phyloP scores from a whole-genome alignment of 2,329 filamentous ascomycete species.

The Leptographium radiaticola region DNA sequence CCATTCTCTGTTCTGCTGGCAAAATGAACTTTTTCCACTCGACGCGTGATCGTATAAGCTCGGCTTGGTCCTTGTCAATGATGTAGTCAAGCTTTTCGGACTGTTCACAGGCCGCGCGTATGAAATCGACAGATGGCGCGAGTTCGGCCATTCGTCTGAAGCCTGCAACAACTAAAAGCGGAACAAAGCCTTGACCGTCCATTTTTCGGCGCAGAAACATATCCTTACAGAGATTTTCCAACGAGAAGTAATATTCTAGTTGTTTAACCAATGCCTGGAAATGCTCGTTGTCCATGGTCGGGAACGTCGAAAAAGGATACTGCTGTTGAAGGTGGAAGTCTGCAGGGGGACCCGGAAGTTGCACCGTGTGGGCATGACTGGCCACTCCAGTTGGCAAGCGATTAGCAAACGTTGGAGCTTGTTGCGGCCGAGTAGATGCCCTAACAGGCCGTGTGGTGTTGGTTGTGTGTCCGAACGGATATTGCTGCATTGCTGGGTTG shows the following conservation, averaged over 20 bases:
- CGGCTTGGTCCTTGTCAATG: slow-evolving; percentile 60
- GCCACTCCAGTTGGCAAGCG: slow-evolving; percentile 10
- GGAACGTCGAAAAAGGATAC: background rate
- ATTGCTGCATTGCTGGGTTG: slow-evolving; percentile 31
- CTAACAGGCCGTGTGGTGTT: slow-evolving; percentile 1
- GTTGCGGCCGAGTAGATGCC: slow-evolving; percentile 5
- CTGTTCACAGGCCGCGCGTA: slow-evolving; percentile 63
- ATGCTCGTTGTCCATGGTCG: slow-evolving; percentile 12
- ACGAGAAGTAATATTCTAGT: slow-evolving; percentile 91
- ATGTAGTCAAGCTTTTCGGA: slow-evolving; percentile 64
- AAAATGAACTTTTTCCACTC: slow-evolving; percentile 75
- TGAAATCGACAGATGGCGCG: slow-evolving; percentile 56
- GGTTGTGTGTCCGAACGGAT: slow-evolving; percentile 18
- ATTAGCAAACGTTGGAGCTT: background rate
- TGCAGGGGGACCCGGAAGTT: slow-evolving; percentile 5
- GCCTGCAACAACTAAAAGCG: slow-evolving; percentile 61
- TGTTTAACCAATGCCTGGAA: slow-evolving; percentile 31
- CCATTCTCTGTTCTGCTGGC: slow-evolving; percentile 55
- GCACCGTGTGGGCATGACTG: slow-evolving; percentile 12
- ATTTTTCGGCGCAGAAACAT: slow-evolving; percentile 78
- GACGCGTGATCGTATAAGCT: slow-evolving; percentile 62
- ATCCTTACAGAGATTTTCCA: slow-evolving; percentile 92
- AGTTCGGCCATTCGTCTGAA: slow-evolving; percentile 76
- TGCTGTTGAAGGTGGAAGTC: slow-evolving; percentile 8
- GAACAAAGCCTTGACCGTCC: slow-evolving; percentile 90